Percentiles rank a stretch among this genome's conserved stretches.
Evolutionary conservation across 768 basidiomycete genomes (phyloP).

Genomic region (Hypholoma sublateritium): DNA sequence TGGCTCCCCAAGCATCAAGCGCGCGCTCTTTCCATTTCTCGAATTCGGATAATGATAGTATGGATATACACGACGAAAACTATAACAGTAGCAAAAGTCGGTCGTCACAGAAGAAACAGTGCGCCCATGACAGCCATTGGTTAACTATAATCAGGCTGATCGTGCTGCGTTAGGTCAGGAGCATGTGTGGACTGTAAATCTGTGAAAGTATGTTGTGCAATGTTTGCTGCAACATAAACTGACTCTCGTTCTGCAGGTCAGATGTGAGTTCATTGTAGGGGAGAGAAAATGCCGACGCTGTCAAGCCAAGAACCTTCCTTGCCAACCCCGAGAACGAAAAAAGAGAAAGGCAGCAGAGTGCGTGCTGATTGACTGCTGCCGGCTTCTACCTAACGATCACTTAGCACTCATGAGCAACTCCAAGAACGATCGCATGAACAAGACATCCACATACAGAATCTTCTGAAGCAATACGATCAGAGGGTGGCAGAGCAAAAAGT

Average conservation of each 20-base stretch:
- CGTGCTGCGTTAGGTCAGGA: conserved; percentile 35
- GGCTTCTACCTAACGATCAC: neutral
- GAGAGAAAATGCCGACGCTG: conserved; percentile 49
- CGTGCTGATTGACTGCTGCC: conserved; percentile 15
- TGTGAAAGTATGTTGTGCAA: conserved; percentile 38
- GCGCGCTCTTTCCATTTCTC: conserved; percentile 13
- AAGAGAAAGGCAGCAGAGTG: conserved; percentile 60
- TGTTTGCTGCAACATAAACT: neutral
- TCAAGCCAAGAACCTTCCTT: conserved; percentile 43
- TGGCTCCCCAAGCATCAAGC: conserved; percentile 14
- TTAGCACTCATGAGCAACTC: conserved; percentile 55
- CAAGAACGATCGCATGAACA: conserved; percentile 44
- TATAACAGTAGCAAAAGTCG: conserved; percentile 1
- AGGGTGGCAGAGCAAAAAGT: conserved; percentile 39
- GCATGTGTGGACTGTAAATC: conserved; percentile 61
- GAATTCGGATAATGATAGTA: conserved; percentile 15
- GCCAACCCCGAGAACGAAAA: conserved; percentile 48
- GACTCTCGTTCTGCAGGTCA: conserved; percentile 34
- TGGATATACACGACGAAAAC: conserved; percentile 14
- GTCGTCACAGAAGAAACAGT: conserved; percentile 17
- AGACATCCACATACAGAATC: conserved; percentile 43
- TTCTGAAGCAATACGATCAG: conserved; percentile 46
- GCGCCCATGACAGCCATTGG: conserved; percentile 6
- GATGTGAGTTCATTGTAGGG: conserved; percentile 49
- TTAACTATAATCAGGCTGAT: conserved; percentile 1